Base-by-base conservation (phyloP, 73 alveolate genomes). In the Stentor coeruleus region DNA sequence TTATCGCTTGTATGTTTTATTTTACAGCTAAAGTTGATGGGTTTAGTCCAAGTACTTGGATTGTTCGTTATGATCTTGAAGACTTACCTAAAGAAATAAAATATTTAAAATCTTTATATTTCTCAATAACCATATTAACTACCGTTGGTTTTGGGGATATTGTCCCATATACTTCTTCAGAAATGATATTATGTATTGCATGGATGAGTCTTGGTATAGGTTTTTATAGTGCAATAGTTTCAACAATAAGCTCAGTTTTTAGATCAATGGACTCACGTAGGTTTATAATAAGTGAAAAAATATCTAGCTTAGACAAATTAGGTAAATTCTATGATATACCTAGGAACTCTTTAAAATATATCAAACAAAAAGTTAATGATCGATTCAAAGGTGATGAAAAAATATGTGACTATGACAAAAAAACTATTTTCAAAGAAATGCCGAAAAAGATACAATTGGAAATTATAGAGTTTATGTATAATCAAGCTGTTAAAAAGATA, bases 111-210 rank as follows among this genome's bases (percentile, higher is more conserved):
- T 76, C 92, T 20, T 26, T 85, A 33, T 91, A 91, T 66, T 91
- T 90, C 90, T 92, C 92, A 1, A 58, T 91, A 28, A 66, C 87
- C 58, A 88, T 92, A 0, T 80, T 91, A 74, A 91, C 96, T 3
- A 91, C 96, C 1, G 93, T 91, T 2, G 96, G 96, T 11, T 91
- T 88, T 76, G 96, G 96, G 60, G 96, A 91, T 59, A 88, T 91
- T 49, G 35, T 49, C 35, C 91, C 94, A 2, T 39, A 31, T 0
- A 88, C 92, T 0, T 15, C 28, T 14, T 55, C 88, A 2, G 96
- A 91, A 77, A 76, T 74, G 66, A 75, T 85, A 2, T 66, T 91
- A 28, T 90, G 89, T 3, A 80, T 90, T 0, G 30, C 82, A 26
- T 88, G 93, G 92, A 91, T 91, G 92, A 77, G 84, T 37, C 84